These are phyloP conservation scores for Crithidia bombi DNA, from an alignment of 208 protist species.

Conservation along the genomic window DNA sequence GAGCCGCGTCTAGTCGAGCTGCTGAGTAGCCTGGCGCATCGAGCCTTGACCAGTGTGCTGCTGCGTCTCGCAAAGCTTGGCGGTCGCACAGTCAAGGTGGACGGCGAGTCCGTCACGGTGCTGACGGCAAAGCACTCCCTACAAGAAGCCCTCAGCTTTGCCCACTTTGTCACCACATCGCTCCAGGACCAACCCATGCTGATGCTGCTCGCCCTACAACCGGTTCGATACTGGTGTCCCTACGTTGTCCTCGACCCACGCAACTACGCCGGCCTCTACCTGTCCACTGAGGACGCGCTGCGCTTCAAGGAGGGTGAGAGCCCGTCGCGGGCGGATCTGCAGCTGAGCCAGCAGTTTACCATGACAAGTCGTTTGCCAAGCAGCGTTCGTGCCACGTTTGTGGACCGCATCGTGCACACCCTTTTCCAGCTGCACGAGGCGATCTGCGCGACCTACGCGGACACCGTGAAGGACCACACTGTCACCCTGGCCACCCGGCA, in stretches of 20 bases:
- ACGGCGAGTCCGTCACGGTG: constrained; percentile 71
- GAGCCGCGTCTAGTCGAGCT: constrained; percentile 86
- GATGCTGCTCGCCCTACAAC: constrained; percentile 75
- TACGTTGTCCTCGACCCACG: constrained; percentile 70
- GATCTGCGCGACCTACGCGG: constrained; percentile 37
- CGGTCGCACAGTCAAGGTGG: constrained; percentile 82
- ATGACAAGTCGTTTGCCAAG: constrained; percentile 58
- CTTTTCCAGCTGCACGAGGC: constrained; percentile 26
- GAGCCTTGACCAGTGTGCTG: constrained; percentile 78
- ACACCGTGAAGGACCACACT: constrained; percentile 56
- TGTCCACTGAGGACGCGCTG: constrained; percentile 48
- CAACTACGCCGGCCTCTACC: constrained; percentile 68
- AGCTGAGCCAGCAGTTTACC: constrained; percentile 50
- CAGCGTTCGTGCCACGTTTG: constrained; percentile 38
- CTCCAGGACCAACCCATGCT: constrained; percentile 91
- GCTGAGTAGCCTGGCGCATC: constrained; percentile 74
- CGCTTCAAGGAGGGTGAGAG: constrained; percentile 32
- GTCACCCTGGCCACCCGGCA: constrained; percentile 71
- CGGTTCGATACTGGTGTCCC: constrained; percentile 83
- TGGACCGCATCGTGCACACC: constrained; percentile 31
- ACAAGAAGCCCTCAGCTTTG: constrained; percentile 80
- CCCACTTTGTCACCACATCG: constrained; percentile 72
- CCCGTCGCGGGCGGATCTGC: constrained; percentile 30
- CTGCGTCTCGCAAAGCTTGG: constrained; percentile 87
- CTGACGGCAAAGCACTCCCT: constrained; percentile 82